A percentile compares a stretch with the other conserved stretches of the same genome.
Evolutionary conservation across 2,329 filamentous ascomycete genomes (phyloP).

Genomic region (Aphanocladium album): DNA sequence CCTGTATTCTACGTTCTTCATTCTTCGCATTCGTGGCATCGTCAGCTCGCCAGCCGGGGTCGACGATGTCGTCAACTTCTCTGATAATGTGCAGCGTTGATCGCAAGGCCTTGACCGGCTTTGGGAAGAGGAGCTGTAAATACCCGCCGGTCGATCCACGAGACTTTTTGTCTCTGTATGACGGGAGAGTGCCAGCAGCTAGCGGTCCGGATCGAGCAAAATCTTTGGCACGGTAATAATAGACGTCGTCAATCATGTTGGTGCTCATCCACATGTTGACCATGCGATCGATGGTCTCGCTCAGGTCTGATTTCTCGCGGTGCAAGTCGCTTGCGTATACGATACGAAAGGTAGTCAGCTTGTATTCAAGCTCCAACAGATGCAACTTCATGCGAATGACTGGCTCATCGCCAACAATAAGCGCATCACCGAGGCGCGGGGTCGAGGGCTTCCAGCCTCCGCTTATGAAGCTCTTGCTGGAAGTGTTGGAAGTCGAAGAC

Average conservation of each 20-base stretch:
- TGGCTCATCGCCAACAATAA: conserved; percentile 20
- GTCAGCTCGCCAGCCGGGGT: conserved; percentile 23
- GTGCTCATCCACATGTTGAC: conserved; percentile 25
- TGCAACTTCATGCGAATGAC: conserved; percentile 24
- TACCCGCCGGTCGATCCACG: conserved; percentile 18
- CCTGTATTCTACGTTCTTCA: conserved; percentile 18
- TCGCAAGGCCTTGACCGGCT: conserved; percentile 19
- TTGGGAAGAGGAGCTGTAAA: conserved; percentile 19
- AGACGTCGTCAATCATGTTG: conserved; percentile 25
- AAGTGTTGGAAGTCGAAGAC: conserved; percentile 19
- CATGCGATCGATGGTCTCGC: conserved; percentile 21
- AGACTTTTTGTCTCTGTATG: conserved; percentile 20
- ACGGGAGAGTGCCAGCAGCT: conserved; percentile 1
- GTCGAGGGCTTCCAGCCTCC: conserved; percentile 19
- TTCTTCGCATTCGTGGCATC: conserved; percentile 20
- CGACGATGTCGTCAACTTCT: conserved; percentile 22
- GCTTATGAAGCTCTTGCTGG: conserved; percentile 18
- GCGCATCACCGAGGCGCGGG: conserved; percentile 20
- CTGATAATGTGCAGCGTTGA: conserved; percentile 24
- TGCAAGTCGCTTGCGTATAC: conserved; percentile 26
- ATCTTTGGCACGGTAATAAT: conserved; percentile 25
- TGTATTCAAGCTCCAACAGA: conserved; percentile 26
- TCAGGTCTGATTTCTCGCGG: conserved; percentile 17
- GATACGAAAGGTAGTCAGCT: conserved; percentile 23
- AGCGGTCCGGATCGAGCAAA: conserved; percentile 17